Conservation (phyloP, 352 stramenopile genomes). For the Hyaloperonospora brassicae region DNA sequence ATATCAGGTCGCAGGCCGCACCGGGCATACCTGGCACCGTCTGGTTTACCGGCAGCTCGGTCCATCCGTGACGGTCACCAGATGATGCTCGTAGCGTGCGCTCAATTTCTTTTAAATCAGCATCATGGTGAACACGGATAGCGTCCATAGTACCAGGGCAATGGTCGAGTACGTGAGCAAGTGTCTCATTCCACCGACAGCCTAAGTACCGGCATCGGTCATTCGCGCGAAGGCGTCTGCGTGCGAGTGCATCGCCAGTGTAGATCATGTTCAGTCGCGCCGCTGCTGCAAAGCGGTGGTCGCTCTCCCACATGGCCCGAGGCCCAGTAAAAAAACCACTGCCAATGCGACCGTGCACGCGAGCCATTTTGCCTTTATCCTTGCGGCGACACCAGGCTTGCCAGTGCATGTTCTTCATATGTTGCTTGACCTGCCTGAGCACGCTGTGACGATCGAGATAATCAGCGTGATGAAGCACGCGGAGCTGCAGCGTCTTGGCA, state of each 20-base stretch:
- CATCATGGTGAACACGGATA: background rate
- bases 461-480: no score
- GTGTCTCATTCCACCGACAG: no score
- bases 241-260: background rate
- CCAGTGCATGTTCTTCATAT: constrained; percentile 10
- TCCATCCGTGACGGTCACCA: background rate
- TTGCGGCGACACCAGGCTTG: background rate
- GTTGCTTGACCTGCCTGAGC: constrained; percentile 13
- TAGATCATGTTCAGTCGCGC: background rate
- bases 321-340: constrained; percentile 11
- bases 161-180: background rate
- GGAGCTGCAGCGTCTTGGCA: constrained; percentile 2
- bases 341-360: background rate
- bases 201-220: background rate
- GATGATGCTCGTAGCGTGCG: background rate
- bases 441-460: constrained; percentile 3
- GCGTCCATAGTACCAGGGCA: background rate
- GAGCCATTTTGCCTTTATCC: constrained; percentile 8
- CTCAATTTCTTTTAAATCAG: background rate
- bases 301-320: constrained; percentile 6
- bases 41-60: background rate
- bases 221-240: background rate
- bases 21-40: background rate
- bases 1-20: background rate
- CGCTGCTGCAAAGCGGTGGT: constrained; percentile 14